These are phyloP conservation scores for Amoebophrya sp. DNA, from an alignment of 169 alveolate genomes.

Conservation along the genomic window DNA sequence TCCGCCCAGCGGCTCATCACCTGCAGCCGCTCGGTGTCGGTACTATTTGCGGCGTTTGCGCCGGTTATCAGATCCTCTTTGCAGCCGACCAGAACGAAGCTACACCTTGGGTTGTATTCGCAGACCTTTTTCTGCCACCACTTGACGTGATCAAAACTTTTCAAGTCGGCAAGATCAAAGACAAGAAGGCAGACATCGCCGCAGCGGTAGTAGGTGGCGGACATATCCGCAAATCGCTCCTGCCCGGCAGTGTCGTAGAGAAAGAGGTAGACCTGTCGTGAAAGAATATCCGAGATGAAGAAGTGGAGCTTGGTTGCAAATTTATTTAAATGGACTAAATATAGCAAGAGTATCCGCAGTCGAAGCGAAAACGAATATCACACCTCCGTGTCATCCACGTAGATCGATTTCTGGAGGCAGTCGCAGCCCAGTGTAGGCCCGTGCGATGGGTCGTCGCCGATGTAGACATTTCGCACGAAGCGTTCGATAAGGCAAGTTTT, in stretches of 20 bases:
- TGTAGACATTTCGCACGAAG: background rate
- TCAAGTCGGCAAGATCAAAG: constrained; percentile 17
- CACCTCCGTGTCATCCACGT: background rate
- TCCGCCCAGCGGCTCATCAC: background rate
- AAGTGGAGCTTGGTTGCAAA: too few relatives aligned
- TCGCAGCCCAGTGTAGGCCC: background rate
- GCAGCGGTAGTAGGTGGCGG: constrained; percentile 32
- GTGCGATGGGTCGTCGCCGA: background rate
- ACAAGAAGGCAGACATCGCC: constrained; percentile 11
- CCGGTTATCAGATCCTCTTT: background rate
- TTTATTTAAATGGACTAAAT: too few relatives aligned
- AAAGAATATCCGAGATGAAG: too few relatives aligned
- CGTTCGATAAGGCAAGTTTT: background rate
- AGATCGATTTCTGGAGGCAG: background rate
- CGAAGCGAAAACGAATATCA: too few relatives aligned
- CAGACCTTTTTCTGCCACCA: background rate
- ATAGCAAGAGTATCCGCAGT: too few relatives aligned
- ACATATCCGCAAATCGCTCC: constrained; percentile 33
- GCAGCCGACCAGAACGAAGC: background rate
- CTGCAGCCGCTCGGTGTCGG: background rate
- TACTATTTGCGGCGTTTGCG: background rate
- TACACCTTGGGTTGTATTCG: background rate
- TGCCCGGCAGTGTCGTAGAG: constrained; percentile 34
- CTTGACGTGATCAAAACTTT: constrained; percentile 27
- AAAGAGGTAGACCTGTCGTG: constrained; percentile 32